A percentile compares a stretch with the other conserved stretches of the same genome.
Evolutionary conservation across 177 flowering plant genomes (phyloP).

Genomic region (Telopea speciosissima): DNA sequence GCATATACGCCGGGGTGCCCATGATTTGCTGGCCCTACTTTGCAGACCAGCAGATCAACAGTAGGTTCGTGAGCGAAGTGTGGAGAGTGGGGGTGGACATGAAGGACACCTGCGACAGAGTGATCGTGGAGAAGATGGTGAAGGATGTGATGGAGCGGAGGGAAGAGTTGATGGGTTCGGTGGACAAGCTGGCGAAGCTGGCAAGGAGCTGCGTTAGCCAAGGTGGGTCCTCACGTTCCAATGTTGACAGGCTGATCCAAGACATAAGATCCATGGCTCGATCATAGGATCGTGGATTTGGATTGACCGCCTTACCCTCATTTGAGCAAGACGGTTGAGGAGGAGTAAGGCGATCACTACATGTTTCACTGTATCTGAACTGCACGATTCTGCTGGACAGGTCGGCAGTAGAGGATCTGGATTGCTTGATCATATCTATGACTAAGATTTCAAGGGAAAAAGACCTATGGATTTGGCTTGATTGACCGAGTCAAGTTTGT

Average conservation of each 20-base stretch:
- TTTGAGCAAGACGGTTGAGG: no score
- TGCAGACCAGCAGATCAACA: slow-evolving; percentile 33
- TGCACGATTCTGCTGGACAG: no score
- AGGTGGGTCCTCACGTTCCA: slow-evolving; percentile 21
- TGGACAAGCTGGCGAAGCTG: slow-evolving; percentile 6
- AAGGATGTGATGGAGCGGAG: slow-evolving; percentile 23
- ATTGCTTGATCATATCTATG: no score
- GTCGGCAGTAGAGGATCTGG: no score
- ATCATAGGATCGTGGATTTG: no score
- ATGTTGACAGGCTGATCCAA: slow-evolving; percentile 15
- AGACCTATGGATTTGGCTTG: no score
- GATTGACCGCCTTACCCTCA: no score
- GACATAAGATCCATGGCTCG: slow-evolving; percentile 10
- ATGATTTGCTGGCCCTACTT: slow-evolving; percentile 35
- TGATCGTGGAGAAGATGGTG: slow-evolving; percentile 26
- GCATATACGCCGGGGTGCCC: slow-evolving; percentile 27
- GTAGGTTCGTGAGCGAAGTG: slow-evolving; percentile 26
- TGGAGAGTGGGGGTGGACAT: slow-evolving; percentile 40
- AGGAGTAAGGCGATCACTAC: no score
- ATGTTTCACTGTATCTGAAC: no score
- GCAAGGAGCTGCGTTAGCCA: slow-evolving; percentile 7
- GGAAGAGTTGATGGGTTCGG: slow-evolving; percentile 15
- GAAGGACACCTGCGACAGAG: slow-evolving; percentile 33
- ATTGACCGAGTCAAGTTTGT: no score
- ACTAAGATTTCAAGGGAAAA: no score